These are phyloP conservation scores for Gonapodya prolifera DNA, from an alignment of 192 early-diverging fungal species.

Conservation along the genomic window DNA sequence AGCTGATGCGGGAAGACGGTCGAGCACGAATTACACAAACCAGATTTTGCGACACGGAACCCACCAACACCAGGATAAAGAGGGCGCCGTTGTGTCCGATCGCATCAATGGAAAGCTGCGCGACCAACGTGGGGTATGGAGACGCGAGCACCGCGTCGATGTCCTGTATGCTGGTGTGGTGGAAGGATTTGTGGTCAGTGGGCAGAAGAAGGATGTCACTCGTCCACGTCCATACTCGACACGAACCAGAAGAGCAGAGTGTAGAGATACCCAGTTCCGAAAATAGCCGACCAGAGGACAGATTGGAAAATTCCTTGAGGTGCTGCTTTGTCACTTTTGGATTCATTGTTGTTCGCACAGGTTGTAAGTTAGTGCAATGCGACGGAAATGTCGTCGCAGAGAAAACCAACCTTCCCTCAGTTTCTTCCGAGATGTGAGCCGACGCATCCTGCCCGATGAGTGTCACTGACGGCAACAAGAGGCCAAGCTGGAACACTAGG, in stretches of 20 bases:
- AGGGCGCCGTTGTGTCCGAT: neutral
- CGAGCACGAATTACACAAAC: neutral
- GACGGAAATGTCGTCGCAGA: too few species aligned
- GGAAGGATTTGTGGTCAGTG: neutral
- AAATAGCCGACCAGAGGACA: neutral
- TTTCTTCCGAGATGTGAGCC: conserved; percentile 31
- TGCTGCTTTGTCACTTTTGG: conserved; percentile 15
- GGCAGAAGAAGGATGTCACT: too few species aligned
- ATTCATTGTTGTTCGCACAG: too few species aligned
- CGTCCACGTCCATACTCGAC: too few species aligned
- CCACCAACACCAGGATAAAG: neutral
- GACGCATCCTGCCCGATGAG: conserved; percentile 27
- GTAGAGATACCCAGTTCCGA: neutral
- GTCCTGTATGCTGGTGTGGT: neutral
- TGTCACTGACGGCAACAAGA: conserved; percentile 22
- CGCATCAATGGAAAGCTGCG: neutral
- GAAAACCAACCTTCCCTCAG: conserved; percentile 10
- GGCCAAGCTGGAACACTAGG: conserved; percentile 23
- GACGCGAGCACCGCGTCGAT: neutral
- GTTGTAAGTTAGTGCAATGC: too few species aligned
- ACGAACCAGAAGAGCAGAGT: neutral
- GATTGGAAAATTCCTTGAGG: conserved; percentile 13
- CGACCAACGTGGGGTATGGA: neutral
- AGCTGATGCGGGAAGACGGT: neutral
- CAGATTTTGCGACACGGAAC: too few species aligned